phyloP scores from a whole-genome alignment of 345 rosid species.

The Camelina hispida region DNA sequence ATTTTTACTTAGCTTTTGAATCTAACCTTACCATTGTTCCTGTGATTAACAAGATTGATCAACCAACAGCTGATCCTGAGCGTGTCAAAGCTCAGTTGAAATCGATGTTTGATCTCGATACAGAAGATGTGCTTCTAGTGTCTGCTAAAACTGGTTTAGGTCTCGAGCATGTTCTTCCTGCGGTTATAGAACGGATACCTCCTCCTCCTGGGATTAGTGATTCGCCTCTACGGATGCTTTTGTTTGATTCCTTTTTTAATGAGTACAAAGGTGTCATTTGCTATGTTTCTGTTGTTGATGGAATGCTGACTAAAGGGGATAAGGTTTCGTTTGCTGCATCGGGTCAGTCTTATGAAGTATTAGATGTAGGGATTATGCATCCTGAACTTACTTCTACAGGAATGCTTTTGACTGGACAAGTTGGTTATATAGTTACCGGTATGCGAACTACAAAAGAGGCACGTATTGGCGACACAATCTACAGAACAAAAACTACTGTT shows the following conservation, averaged over 20 bases:
- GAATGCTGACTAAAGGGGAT: slow-evolving; percentile 81
- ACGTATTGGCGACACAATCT: slow-evolving; percentile 87
- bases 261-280: slow-evolving; percentile 96
- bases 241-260: slow-evolving; percentile 93
- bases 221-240: slow-evolving; percentile 86
- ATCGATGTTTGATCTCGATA: slow-evolving; percentile 96
- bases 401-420: slow-evolving; percentile 91
- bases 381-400: slow-evolving; percentile 96
- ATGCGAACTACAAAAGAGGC: slow-evolving; percentile 99
- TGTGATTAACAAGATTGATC: slow-evolving; percentile 92
- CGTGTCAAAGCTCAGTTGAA: slow-evolving; percentile 92
- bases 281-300: slow-evolving; percentile 95
- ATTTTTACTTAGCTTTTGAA: slow-evolving; percentile 95
- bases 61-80: slow-evolving; percentile 99
- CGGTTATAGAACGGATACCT: slow-evolving; percentile 84
- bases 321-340: slow-evolving; percentile 87
- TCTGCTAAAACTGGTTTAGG: slow-evolving; percentile 98
- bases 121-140: slow-evolving; percentile 76
- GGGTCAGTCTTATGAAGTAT: slow-evolving; percentile 78
- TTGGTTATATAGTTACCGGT: slow-evolving; percentile 93
- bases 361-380: slow-evolving; percentile 94
- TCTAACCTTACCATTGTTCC: slow-evolving; percentile 80
- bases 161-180: slow-evolving; percentile 90
- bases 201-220: slow-evolving; percentile 77
- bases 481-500: slow-evolving; percentile 60